These are phyloP conservation scores for Curvularia eragrostidis DNA, from an alignment of 2,329 filamentous ascomycete species.

Conservation along the genomic window DNA sequence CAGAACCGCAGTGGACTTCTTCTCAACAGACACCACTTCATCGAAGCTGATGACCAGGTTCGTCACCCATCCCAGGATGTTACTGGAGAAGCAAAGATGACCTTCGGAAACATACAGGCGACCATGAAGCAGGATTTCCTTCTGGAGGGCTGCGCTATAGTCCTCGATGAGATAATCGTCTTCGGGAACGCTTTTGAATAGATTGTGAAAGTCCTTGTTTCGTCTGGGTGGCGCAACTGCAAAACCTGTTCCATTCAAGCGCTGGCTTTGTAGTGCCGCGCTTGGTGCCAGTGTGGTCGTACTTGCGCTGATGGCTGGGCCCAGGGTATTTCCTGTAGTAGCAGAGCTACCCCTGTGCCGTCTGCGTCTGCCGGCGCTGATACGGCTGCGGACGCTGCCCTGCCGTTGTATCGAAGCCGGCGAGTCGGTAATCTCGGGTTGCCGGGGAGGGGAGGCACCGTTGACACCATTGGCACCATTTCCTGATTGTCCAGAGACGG, in stretches of 20 bases:
- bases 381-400: conserved; percentile 60
- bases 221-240: conserved; percentile 95
- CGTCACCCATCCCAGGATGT: conserved; percentile 97
- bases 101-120: conserved; percentile 96
- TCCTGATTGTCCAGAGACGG: conserved; percentile 41
- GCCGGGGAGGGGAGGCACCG: conserved; percentile 64
- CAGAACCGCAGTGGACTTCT: conserved; percentile 91
- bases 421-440: conserved; percentile 71
- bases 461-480: too few species aligned
- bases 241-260: conserved; percentile 92
- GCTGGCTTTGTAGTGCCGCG: conserved; percentile 67
- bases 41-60: conserved; percentile 98
- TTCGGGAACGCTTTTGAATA: conserved; percentile 96
- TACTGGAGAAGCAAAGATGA: conserved; percentile 98
- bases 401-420: conserved; percentile 59
- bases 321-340: conserved; percentile 69
- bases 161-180: conserved; percentile 98
- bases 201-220: conserved; percentile 90
- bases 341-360: conserved; percentile 83
- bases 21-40: conserved; percentile 95
- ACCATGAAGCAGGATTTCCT: conserved; percentile 93
- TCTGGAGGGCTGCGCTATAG: conserved; percentile 94
- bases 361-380: conserved; percentile 61
- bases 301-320: conserved; percentile 73
- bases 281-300: conserved; percentile 73